Conservation (phyloP, 2,329 filamentous ascomycete species). For the Monosporascus sp. region DNA sequence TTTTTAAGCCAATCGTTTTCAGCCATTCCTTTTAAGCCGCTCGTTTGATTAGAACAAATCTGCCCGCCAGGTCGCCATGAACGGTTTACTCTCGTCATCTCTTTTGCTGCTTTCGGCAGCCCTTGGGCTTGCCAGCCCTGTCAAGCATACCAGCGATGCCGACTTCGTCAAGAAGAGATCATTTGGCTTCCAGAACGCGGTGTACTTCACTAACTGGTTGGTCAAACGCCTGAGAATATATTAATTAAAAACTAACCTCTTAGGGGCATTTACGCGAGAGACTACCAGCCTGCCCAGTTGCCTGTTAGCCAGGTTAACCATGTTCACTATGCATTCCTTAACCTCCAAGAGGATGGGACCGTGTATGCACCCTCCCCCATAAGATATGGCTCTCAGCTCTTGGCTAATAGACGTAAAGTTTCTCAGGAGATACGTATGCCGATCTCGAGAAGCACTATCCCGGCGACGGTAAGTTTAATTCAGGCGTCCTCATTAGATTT, state of each 20-base stretch:
- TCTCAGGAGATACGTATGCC: constrained; percentile 63
- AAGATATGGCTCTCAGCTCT: background rate
- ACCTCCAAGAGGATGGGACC: constrained; percentile 63
- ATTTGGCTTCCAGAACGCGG: constrained; percentile 36
- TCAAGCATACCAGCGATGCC: constrained; percentile 13
- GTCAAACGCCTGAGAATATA: background rate
- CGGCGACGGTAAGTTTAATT: constrained; percentile 48
- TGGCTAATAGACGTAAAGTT: constrained; percentile 30
- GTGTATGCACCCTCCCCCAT: constrained; percentile 44
- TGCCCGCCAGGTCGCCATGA: constrained; percentile 21
- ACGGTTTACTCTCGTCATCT: constrained; percentile 13
- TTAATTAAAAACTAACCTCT: constrained; percentile 2
- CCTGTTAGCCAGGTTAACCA: constrained; percentile 68
- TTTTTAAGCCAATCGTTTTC: too few relatives aligned
- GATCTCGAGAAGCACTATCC: constrained; percentile 71
- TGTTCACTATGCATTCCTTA: constrained; percentile 77
- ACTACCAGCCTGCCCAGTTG: constrained; percentile 67
- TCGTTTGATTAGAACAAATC: constrained; percentile 5
- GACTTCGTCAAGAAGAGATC: constrained; percentile 15
- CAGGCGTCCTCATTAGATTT: background rate
- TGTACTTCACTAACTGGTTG: constrained; percentile 47
- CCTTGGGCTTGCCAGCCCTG: constrained; percentile 15
- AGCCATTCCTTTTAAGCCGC: background rate
- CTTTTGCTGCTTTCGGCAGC: constrained; percentile 20
- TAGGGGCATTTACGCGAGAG: constrained; percentile 68